Evolutionary conservation across 345 rosid species (phyloP), one percentile per base, ranked within the genome.

Genomic region (Populus alba): DNA sequence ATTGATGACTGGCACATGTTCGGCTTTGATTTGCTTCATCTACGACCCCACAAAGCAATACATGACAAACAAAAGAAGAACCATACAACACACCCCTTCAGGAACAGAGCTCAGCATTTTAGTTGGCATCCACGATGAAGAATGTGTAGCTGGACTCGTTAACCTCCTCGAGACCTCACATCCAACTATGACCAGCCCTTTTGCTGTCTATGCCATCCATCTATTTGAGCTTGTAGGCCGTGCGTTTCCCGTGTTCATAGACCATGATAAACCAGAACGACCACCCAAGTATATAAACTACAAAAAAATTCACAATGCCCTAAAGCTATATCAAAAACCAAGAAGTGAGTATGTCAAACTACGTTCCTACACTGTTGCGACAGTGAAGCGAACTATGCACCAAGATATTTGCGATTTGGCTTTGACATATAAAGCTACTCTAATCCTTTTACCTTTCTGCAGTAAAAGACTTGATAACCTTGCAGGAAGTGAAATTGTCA

Each of bases 401-500:
- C 97, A 88, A 68, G 90, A 93, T 57, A 75, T 95, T 1, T 93
- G 97, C 55, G 90, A 89, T 87, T 73, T 91, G 1, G 98, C 98
- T 2, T 66, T 90, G 41, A 39, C 11, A 3, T 87, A 82, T 29
- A 87, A 88, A 75, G 83, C 97, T 0, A 68, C 87, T 18, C 70
- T 95, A 20, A 89, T 95, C 66, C 78, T 93, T 59, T 65, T 92
- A 45, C 96, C 97, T 8, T 90, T 88, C 70, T 82, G 80, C 47
- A 83, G 71, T 53, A 86, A 88, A n/a, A 41, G 75, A 27, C 81
- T 79, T 3, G 84, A 77, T 1, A 78, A 73, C 35, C 53, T 59
- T 5, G 82, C 72, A 0, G 81, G 84, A 3, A 80, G 85, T 2
- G 88, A 88, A 70, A 23, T 86, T 22, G 76, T 81, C 10, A 80